These are phyloP conservation scores for Ustilago shanxiensis DNA, from an alignment of 1,284 basidiomycete genomes.

Conservation along the genomic window DNA sequence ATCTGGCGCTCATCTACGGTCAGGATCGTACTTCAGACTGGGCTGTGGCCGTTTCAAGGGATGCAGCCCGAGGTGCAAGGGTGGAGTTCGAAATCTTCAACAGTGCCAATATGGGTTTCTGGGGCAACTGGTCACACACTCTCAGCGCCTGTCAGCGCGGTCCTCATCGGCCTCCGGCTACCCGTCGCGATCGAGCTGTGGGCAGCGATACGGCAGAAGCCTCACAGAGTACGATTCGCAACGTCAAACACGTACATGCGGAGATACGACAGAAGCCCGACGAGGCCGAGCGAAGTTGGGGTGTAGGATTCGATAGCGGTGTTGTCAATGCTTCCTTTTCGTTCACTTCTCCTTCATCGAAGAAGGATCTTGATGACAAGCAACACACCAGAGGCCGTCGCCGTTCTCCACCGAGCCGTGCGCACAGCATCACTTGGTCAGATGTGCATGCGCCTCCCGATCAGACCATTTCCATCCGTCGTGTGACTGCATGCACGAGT, in stretches of 20 bases:
- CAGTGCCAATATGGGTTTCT: constrained; percentile 37
- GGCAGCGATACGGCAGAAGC: not conserved
- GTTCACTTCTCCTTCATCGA: constrained; percentile 8
- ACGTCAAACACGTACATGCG: constrained; percentile 15
- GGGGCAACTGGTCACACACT: constrained; percentile 57
- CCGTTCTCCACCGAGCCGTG: constrained; percentile 8
- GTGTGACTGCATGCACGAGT: constrained; percentile 38
- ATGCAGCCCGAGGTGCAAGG: constrained; percentile 46
- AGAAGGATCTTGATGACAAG: constrained; percentile 7
- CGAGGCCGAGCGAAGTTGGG: constrained; percentile 11
- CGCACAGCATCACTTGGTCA: constrained; percentile 38
- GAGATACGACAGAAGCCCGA: constrained; percentile 1
- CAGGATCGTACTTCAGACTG: constrained; percentile 60
- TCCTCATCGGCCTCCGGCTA: constrained; percentile 39
- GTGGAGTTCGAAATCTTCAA: constrained; percentile 60
- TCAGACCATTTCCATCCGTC: constrained; percentile 51
- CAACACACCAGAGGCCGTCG: constrained; percentile 18
- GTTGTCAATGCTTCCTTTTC: constrained; percentile 31
- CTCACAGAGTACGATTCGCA: not conserved
- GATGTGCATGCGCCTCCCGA: constrained; percentile 32
- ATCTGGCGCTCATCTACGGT: constrained; percentile 53
- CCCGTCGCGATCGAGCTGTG: not conserved
- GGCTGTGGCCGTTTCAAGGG: constrained; percentile 56
- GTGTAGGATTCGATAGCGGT: constrained; percentile 17
- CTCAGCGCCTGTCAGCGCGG: constrained; percentile 54